Evolutionary conservation across 2,329 filamentous ascomycete species (phyloP), one percentile per base, ranked within the genome.

Genomic region (Rhytidhysteron rufulum): DNA sequence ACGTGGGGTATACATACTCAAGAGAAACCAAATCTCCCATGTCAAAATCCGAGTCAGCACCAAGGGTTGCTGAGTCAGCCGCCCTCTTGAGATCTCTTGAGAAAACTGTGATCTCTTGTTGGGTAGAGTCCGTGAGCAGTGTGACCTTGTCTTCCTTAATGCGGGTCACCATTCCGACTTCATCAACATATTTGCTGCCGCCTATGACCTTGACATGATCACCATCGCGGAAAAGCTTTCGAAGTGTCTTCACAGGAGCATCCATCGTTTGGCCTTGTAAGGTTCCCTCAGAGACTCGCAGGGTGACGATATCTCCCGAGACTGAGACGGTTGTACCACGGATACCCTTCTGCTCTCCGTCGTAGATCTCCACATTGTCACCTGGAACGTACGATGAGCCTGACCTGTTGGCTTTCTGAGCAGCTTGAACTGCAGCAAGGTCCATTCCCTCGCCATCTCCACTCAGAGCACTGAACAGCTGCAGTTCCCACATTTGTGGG

Each of bases 181-280:
- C 93, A 54, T 96, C 93, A 40, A 87, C 82, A 65, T 90, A 97
- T 54, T 88, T 86, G 70, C 90, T 95, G 29, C 90, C 91, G 40
- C 93, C 91, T 61, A 96, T 95, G 52, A 98, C 93, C 72, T 97
- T 97, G 72, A 98, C 93, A 60, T 98, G 93, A 58, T 98, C 93
- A 73, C 93, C 93, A 47, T 90, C 79, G 50, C 79, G 82, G 77
- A 98, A 98, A 21, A 88, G 80, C 69, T 98, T 98, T 42, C 93
- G 86, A 19, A 98, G 75, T 32, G 88, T 87, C 67, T 93, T 94
- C 47, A 89, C 85, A 1, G 93, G 93, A 9, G 95, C 90, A 62
- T 97, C 91, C 33, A 98, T 93, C 4, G 78, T 82, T 62, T 95
- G 86, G 8, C 90, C 91, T 37, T 72, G 74, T 20, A 97, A 74